These are phyloP conservation scores for Globisporangium cederbergense DNA, from an alignment of 352 stramenopile genomes.

Conservation along the genomic window DNA sequence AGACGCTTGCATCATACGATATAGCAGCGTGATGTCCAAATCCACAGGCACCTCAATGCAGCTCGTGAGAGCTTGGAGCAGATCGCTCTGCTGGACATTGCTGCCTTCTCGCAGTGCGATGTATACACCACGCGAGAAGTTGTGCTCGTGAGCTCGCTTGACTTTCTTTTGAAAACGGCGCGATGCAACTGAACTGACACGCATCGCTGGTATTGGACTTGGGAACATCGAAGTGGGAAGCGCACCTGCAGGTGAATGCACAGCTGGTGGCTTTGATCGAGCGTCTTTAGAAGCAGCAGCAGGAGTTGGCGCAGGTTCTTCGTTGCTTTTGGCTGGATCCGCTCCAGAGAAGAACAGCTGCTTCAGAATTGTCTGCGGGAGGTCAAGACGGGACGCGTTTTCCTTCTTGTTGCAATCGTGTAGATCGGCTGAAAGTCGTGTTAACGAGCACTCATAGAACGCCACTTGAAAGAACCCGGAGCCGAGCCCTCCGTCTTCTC, in stretches of 20 bases:
- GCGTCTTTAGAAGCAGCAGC: slow-evolving; percentile 17
- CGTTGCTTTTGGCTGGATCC: slow-evolving; percentile 16
- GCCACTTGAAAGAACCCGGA: slow-evolving; percentile 85
- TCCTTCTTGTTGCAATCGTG: slow-evolving; percentile 28
- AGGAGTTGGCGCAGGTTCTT: slow-evolving; percentile 20
- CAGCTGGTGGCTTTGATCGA: slow-evolving; percentile 20
- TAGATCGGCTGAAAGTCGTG: slow-evolving; percentile 44
- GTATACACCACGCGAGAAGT: slow-evolving; percentile 87
- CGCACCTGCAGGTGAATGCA: slow-evolving; percentile 17
- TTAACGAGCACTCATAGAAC: slow-evolving; percentile 83
- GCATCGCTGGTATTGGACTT: slow-evolving; percentile 14
- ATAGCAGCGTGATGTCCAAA: slow-evolving; percentile 84
- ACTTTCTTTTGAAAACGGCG: slow-evolving; percentile 75
- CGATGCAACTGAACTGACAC: slow-evolving; percentile 31
- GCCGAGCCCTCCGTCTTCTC: slow-evolving; percentile 34
- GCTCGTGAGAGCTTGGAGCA: slow-evolving; percentile 83
- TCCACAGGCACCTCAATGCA: slow-evolving; percentile 84
- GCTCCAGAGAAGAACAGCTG: slow-evolving; percentile 49
- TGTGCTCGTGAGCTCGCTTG: slow-evolving; percentile 84
- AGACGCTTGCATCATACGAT: slow-evolving; percentile 72
- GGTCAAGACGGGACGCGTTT: slow-evolving; percentile 22
- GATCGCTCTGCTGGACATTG: slow-evolving; percentile 77
- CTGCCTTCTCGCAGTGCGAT: slow-evolving; percentile 70
- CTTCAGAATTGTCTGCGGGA: slow-evolving; percentile 48
- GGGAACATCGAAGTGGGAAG: slow-evolving; percentile 2